These are phyloP conservation scores for Vitis hybrid DNA, from an alignment of 177 flowering plant species.

Conservation along the genomic window DNA sequence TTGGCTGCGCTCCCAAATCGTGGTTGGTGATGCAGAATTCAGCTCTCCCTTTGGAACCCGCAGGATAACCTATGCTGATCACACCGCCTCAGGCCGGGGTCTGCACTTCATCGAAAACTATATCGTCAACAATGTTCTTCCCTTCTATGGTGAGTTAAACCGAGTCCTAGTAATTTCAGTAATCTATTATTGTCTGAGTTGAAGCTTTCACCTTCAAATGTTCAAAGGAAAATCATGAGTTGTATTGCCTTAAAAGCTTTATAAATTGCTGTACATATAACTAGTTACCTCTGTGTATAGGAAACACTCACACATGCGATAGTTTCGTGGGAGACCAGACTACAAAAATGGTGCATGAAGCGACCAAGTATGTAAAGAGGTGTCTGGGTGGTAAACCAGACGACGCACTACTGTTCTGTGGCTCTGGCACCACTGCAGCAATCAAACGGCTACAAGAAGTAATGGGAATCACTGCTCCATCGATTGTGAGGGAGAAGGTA, in stretches of 20 bases:
- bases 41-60: conserved; percentile 60
- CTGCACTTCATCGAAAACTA: conserved; percentile 55
- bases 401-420: conserved; percentile 67
- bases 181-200: too few relatives aligned
- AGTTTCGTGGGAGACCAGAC: conserved; percentile 62
- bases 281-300: conserved; percentile 19
- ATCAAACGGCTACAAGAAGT: conserved; percentile 86
- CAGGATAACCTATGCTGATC: conserved; percentile 65
- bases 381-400: conserved; percentile 56
- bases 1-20: conserved; percentile 65
- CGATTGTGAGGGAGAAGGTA: conserved; percentile 44
- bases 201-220: neutral
- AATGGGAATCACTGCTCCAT: conserved; percentile 68
- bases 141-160: conserved; percentile 52
- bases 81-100: conserved; percentile 70
- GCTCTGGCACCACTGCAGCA: conserved; percentile 74
- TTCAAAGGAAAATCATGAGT: neutral
- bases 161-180: neutral
- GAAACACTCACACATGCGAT: conserved; percentile 74
- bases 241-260: too few relatives aligned
- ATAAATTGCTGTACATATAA: too few relatives aligned
- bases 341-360: conserved; percentile 56
- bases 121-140: conserved; percentile 52
- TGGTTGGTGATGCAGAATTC: conserved; percentile 43
- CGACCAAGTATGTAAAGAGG: conserved; percentile 55